Evolutionary conservation across 805 yeast genomes (phyloP).

Genomic region (Pichia kluyveri): DNA sequence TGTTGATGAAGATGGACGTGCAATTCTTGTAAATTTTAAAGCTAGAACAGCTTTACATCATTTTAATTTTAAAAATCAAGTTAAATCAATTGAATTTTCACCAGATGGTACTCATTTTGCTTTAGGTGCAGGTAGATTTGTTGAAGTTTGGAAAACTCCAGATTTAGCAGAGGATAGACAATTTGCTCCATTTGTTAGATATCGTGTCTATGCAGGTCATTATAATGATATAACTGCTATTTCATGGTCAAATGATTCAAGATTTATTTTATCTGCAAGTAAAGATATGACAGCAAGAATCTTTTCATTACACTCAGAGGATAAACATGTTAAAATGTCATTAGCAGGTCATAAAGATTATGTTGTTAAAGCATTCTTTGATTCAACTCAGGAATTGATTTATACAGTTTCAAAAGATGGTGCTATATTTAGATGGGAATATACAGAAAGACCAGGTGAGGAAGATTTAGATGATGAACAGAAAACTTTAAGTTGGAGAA

Average conservation of each 20-base stretch:
- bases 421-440: conserved; percentile 89
- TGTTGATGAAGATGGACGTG: conserved; percentile 88
- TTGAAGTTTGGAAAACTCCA: conserved; percentile 94
- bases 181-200: conserved; percentile 92
- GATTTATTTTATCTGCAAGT: conserved; percentile 78
- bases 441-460: conserved; percentile 46
- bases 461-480: conserved; percentile 37
- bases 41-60: conserved; percentile 84
- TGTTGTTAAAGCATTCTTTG: conserved; percentile 81
- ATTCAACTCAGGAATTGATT: conserved; percentile 78
- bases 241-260: conserved; percentile 85
- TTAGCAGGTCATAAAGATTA: conserved; percentile 90
- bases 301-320: conserved; percentile 65
- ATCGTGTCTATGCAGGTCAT: conserved; percentile 88
- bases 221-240: conserved; percentile 69
- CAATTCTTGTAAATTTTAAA: conserved; percentile 77
- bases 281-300: conserved; percentile 86
- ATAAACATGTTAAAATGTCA: conserved; percentile 70
- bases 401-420: conserved; percentile 93
- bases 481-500: conserved; percentile 65
- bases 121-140: conserved; percentile 67
- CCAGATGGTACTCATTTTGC: conserved; percentile 88
- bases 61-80: conserved; percentile 81
- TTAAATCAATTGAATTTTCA: conserved; percentile 68
- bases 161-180: conserved; percentile 72